These are phyloP conservation scores for Lepiota brunneoincarnata DNA, from an alignment of 768 basidiomycete species.

Conservation along the genomic window DNA sequence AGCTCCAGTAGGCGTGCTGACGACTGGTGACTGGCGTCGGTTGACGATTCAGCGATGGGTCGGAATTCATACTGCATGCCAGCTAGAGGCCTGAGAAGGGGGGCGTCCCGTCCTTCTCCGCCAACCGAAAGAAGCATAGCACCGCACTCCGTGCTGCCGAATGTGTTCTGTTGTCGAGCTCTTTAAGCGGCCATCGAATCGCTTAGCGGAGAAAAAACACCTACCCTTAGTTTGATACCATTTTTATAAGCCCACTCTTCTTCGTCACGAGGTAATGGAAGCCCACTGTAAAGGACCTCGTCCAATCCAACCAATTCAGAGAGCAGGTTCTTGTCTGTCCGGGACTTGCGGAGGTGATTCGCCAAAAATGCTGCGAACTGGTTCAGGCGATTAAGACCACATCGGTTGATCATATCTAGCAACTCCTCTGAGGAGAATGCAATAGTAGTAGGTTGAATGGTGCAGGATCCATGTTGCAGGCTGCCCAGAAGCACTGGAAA, in stretches of 20 bases:
- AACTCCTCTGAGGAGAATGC: constrained; percentile 69
- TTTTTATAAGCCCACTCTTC: constrained; percentile 68
- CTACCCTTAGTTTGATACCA: constrained; percentile 61
- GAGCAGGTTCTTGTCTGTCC: constrained; percentile 58
- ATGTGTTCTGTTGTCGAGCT: constrained; percentile 53
- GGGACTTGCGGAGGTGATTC: constrained; percentile 60
- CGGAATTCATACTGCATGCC: constrained; percentile 66
- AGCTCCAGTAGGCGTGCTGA: constrained; percentile 59
- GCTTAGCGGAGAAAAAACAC: constrained; percentile 15
- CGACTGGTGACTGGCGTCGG: constrained; percentile 48
- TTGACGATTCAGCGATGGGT: constrained; percentile 42
- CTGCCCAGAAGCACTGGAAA: constrained; percentile 64
- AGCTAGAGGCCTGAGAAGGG: constrained; percentile 51
- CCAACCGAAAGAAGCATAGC: constrained; percentile 63
- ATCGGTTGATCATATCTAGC: constrained; percentile 64
- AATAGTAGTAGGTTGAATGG: constrained; percentile 65
- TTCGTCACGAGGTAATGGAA: constrained; percentile 62
- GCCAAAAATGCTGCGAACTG: constrained; percentile 73
- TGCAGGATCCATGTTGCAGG: constrained; percentile 71
- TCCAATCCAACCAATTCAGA: constrained; percentile 52
- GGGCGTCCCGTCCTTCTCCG: constrained; percentile 46
- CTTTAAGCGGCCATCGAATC: background rate
- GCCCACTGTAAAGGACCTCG: constrained; percentile 64
- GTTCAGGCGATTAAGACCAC: constrained; percentile 70
- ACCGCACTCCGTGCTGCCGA: constrained; percentile 80